phyloP scores from a whole-genome alignment of 495 filamentous ascomycete genomes.

The Bombardia bombarda region DNA sequence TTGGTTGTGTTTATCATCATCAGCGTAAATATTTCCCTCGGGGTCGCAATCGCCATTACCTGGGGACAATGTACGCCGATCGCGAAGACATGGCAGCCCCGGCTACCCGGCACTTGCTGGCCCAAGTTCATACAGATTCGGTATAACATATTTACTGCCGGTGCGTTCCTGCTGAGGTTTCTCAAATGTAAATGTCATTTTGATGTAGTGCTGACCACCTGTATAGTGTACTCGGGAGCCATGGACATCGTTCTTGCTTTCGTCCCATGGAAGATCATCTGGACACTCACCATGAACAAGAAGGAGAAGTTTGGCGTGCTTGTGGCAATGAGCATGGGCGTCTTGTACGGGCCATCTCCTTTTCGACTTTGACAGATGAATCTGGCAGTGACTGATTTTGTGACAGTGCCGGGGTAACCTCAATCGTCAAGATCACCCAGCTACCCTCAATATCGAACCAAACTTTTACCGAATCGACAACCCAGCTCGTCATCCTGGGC shows the following conservation, averaged over 20 bases:
- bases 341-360: constrained; percentile 16
- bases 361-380: too few relatives aligned
- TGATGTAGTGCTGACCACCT: background rate
- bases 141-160: constrained; percentile 27
- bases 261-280: constrained; percentile 30
- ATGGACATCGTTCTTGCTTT: constrained; percentile 30
- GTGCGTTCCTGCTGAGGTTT: constrained; percentile 5
- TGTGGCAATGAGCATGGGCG: constrained; percentile 31
- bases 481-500: constrained; percentile 15
- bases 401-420: constrained; percentile 15
- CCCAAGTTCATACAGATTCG: constrained; percentile 17
- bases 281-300: constrained; percentile 26
- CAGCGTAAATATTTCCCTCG: constrained; percentile 24
- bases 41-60: constrained; percentile 21
- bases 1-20: constrained; percentile 30
- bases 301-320: constrained; percentile 28
- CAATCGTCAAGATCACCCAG: constrained; percentile 22
- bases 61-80: constrained; percentile 28
- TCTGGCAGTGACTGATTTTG: background rate
- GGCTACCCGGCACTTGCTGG: constrained; percentile 26
- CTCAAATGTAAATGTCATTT: background rate
- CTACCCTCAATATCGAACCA: constrained; percentile 19
- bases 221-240: constrained; percentile 20
- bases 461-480: constrained; percentile 17
- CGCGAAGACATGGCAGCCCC: constrained; percentile 21